Base-by-base conservation (phyloP, 2,329 filamentous ascomycete species). In the Cercospora brassicicola region DNA sequence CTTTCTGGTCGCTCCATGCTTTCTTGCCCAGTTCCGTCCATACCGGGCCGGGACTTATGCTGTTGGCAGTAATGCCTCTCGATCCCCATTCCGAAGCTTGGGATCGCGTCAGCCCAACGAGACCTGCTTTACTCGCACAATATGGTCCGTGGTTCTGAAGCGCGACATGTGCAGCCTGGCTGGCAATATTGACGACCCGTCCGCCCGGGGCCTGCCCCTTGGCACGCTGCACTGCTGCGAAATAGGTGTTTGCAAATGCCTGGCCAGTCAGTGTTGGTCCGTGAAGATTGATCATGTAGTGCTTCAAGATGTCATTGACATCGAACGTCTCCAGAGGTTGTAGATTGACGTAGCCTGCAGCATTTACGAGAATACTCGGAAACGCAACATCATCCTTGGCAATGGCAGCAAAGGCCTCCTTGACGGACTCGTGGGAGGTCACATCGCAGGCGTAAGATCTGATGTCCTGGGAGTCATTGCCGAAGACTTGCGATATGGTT, bases 1-100 rank as follows among this genome's bases (percentile, higher is more conserved):
- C 66, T 51, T 70, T 69, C 55, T 62, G 59, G 62, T 78, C 74
- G 13, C 66, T 73, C 76, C 76, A 78, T n/a, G 76, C 76, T 56
- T 76, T 77, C 68, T 79, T 79, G 3, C 82, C 82, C 33, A 84
- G 71, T 6, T 76, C 79, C 9, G 83, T 84, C 82, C 81, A 82
- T 2, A 81, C 82, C 11, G 83, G 81, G 4, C 81, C 83, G 11
- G 82, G 83, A 11, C 78, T 80, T 2, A 84, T 80, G 3, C 78
- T 80, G 67, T 84, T 84, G 4, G 81, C 75, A 0, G 82, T 84
- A 10, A 84, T 83, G 1, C 82, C 82, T 4, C 77, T 75, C 4
- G 77, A 72, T 1, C 78, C 83, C 82, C 82, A 84, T 68, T 84
- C 83, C 26, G 78, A 81, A 0, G 83, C 83, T 80, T 82, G 82